A percentile compares a stretch with the other conserved stretches of the same genome.
Conservation (phyloP, 2,329 filamentous ascomycete species). For the Elsinoe perseae region DNA sequence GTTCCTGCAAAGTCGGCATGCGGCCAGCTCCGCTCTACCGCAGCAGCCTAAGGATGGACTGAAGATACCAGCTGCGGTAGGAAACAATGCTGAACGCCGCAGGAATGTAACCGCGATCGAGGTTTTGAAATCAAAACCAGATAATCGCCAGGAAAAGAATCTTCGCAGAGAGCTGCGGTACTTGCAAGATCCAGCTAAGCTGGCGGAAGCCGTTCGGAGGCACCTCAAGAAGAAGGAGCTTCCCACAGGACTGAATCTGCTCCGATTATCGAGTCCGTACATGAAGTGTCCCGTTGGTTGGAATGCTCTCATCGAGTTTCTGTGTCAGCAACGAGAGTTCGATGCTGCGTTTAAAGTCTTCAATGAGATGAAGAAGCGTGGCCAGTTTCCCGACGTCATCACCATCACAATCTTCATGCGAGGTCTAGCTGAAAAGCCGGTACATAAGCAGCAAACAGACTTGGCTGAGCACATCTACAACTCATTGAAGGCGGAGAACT, state of each 20-base stretch:
- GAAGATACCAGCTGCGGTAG: not conserved
- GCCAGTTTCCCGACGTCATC: slow-evolving; percentile 66
- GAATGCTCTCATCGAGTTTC: slow-evolving; percentile 75
- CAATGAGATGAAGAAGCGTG: slow-evolving; percentile 98
- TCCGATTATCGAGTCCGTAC: slow-evolving; percentile 59
- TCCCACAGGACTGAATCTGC: slow-evolving; percentile 60
- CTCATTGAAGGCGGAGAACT: slow-evolving; percentile 57
- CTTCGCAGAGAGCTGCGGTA: slow-evolving; percentile 46
- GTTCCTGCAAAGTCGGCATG: not conserved
- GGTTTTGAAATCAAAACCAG: not conserved
- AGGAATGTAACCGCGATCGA: not conserved
- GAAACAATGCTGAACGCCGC: not conserved
- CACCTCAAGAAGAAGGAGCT: slow-evolving; percentile 53
- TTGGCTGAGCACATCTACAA: slow-evolving; percentile 72
- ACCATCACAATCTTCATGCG: slow-evolving; percentile 80
- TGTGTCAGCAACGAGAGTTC: slow-evolving; percentile 54
- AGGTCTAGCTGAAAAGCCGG: slow-evolving; percentile 58
- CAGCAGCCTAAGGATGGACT: not conserved
- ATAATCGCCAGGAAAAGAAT: not conserved
- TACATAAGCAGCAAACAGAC: slow-evolving; percentile 52
- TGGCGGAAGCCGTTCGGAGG: slow-evolving; percentile 59
- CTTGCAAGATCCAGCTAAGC: slow-evolving; percentile 62
- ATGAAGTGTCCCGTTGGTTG: slow-evolving; percentile 67
- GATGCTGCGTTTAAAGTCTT: slow-evolving; percentile 68
- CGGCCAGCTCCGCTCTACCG: not conserved